Evolutionary conservation across 1,284 basidiomycete species (phyloP), one percentile per base, ranked within the genome.

Genomic region (Heliocybe sulcata): DNA sequence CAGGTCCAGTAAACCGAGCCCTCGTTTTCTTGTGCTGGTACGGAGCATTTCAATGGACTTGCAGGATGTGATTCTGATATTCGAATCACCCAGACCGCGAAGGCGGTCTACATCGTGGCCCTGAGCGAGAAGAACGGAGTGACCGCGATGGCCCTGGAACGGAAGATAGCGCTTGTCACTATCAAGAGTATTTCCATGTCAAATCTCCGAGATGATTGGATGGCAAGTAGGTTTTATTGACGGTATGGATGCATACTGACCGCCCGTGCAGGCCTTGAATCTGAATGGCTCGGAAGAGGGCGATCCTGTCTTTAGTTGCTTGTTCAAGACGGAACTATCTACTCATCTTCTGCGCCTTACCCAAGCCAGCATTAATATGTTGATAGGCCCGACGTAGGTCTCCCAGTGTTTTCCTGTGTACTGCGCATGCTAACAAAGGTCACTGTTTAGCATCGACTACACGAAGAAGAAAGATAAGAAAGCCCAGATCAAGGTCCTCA

Each of bases 381-480:
- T 82, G 48, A 83, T 96, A 61, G 83, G 80, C 0, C 87, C 92
- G 22, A 81, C 77, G 91, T 95, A 66, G 64, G 90, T 74, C 6
- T 42, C n/a, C 38, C 6, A 42, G 16, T 20, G 9, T 33, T 25
- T 20, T 27, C 38, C 57, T 23, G 14, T 50, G 12, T 35, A 22
- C 51, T 22, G 33, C 49, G 8, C 29, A 33, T 51, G 20, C 38
- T 54, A 52, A 56, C 53, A 23, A 53, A 52, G 55, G 52, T 58
- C 19, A 33, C 54, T 35, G 11, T 53, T 20, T 57, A 95, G 92
- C 1, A 74, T 97, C 58, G 83, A 90, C 51, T 99, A 97, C 68
- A 79, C 81, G 42, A 99, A 99, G 80, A 99, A 98, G 81, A 98
- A 94, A 72, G 95, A 96, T 63, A 99, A 99, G 77, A 87, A 87